These are phyloP conservation scores for Macroventuria anomochaeta DNA, from an alignment of 2,329 filamentous ascomycete species.

Conservation along the genomic window DNA sequence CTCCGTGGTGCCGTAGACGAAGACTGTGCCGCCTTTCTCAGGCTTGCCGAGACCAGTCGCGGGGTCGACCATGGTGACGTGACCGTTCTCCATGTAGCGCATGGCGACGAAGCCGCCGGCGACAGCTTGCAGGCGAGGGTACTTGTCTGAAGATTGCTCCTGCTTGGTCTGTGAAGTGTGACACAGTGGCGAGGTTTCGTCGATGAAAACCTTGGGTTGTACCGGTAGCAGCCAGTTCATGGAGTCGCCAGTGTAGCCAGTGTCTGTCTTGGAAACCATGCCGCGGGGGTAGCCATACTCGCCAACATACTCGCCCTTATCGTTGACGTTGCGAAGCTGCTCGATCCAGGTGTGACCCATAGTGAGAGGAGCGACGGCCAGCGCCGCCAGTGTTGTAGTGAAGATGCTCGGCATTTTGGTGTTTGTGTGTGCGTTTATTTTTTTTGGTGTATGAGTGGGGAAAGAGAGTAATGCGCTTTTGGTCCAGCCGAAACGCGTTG, in stretches of 20 bases:
- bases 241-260: conserved; percentile 65
- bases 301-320: conserved; percentile 76
- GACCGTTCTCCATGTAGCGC: conserved; percentile 60
- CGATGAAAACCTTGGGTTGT: conserved; percentile 55
- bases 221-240: conserved; percentile 62
- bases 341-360: conserved; percentile 81
- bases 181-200: conserved; percentile 66
- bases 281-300: conserved; percentile 76
- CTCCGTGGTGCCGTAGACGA: conserved; percentile 57
- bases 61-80: conserved; percentile 51
- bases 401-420: conserved; percentile 30
- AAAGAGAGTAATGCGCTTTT: conserved; percentile 6
- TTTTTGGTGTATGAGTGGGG: conserved; percentile 7
- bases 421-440: conserved; percentile 4
- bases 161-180: conserved; percentile 65
- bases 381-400: conserved; percentile 21
- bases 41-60: conserved; percentile 52
- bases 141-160: conserved; percentile 59
- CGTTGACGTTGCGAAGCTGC: conserved; percentile 71
- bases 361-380: conserved; percentile 29
- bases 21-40: conserved; percentile 53
- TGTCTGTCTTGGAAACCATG: conserved; percentile 64
- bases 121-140: conserved; percentile 66
- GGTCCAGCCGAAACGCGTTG: conserved; percentile 18
- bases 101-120: conserved; percentile 57